Conservation (phyloP, 371 early-diverging fungal species). For the Mucor mucedo region DNA sequence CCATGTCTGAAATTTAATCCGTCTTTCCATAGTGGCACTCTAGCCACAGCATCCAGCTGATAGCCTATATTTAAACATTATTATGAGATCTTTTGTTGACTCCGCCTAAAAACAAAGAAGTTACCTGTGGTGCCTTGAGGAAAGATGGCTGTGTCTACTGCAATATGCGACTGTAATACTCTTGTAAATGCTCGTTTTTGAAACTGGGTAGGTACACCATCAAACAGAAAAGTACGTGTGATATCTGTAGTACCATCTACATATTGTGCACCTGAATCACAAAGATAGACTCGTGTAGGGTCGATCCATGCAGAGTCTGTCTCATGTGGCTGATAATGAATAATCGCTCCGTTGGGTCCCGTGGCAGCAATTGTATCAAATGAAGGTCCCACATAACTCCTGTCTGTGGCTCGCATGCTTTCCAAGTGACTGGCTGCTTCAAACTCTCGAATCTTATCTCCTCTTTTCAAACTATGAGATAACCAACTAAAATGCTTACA, state of each 20-base stretch:
- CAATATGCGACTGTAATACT: constrained; percentile 96
- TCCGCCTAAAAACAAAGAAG: neutral
- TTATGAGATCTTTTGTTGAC: no score
- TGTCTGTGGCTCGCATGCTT: constrained; percentile 57
- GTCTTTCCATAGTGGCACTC: constrained; percentile 88
- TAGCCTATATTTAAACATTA: constrained; percentile 50
- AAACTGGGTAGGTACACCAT: constrained; percentile 78
- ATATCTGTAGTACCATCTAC: constrained; percentile 98
- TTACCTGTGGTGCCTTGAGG: constrained; percentile 78
- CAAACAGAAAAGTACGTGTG: constrained; percentile 94
- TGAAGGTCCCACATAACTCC: constrained; percentile 71
- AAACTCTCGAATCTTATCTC: constrained; percentile 63
- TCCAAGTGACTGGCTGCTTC: constrained; percentile 85
- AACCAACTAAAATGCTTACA: constrained; percentile 94
- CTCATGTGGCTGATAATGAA: constrained; percentile 90
- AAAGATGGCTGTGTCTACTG: constrained; percentile 84
- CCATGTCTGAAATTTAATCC: constrained; percentile 97
- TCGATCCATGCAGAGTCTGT: constrained; percentile 59
- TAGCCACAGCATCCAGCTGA: constrained; percentile 85
- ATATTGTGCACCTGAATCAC: constrained; percentile 99
- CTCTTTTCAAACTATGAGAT: constrained; percentile 74
- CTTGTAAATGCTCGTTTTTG: constrained; percentile 93
- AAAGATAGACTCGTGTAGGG: constrained; percentile 81
- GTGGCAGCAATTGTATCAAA: constrained; percentile 96
- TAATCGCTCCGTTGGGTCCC: constrained; percentile 95